These are phyloP conservation scores for Dictyostelium purpureum DNA, from an alignment of 78 protist species.

Conservation along the genomic window DNA sequence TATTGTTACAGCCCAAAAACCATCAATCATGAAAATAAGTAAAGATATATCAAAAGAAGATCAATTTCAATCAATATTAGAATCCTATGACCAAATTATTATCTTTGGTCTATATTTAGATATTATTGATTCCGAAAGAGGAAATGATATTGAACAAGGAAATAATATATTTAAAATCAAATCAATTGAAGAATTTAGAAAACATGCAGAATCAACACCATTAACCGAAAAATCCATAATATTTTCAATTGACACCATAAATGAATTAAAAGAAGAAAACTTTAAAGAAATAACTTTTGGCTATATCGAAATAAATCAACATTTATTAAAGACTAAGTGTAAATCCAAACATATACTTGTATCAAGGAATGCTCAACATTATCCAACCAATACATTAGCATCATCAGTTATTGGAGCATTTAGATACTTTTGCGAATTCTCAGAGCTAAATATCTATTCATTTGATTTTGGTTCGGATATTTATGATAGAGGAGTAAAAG, in stretches of 20 bases:
- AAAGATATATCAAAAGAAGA: not conserved
- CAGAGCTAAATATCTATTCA: not conserved
- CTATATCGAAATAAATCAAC: conserved; percentile 19
- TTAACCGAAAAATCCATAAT: not conserved
- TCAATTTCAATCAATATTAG: not conserved
- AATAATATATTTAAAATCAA: not conserved
- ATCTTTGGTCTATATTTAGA: not conserved
- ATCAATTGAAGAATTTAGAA: not conserved
- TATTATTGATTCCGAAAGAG: not conserved
- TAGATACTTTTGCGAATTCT: conserved; percentile 2
- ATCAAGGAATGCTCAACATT: not conserved
- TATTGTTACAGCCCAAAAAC: not conserved
- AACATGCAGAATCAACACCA: not conserved
- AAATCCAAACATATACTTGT: not conserved
- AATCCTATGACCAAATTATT: not conserved
- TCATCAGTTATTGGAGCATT: conserved; percentile 2
- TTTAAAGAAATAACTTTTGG: not conserved
- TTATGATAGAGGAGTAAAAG: not conserved
- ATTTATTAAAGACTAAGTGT: not conserved
- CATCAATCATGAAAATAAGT: not conserved
- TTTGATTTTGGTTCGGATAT: not conserved
- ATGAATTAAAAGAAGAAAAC: not conserved
- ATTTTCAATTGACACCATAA: not conserved
- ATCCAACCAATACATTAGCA: not conserved
- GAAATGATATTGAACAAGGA: not conserved